Conservation (phyloP, 2,329 filamentous ascomycete species). For the Microascus cirrosus region DNA sequence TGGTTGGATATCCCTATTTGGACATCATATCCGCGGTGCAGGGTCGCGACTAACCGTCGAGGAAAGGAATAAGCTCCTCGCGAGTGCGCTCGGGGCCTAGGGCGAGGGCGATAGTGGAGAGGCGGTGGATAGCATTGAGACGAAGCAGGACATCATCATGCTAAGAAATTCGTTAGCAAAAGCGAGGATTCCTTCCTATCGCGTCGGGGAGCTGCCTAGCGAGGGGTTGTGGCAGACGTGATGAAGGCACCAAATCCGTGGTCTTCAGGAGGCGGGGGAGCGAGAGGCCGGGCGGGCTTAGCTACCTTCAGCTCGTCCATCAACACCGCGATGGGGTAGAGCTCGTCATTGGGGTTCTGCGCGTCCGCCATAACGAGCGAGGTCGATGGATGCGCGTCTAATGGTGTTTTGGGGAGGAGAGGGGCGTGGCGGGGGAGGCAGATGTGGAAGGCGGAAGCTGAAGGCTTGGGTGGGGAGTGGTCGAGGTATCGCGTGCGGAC, state of each 20-base stretch:
- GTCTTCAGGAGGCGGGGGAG: conserved; percentile 11
- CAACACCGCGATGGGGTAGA: conserved; percentile 98
- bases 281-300: conserved; percentile 3
- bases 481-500: conserved; percentile 12
- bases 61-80: conserved; percentile 96
- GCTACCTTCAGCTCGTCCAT: conserved; percentile 98
- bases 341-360: conserved; percentile 88
- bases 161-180: conserved; percentile 32
- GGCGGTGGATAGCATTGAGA: conserved; percentile 94
- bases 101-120: conserved; percentile 95
- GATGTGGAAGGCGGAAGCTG: conserved; percentile 3
- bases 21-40: conserved; percentile 9
- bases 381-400: conserved; percentile 17
- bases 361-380: conserved; percentile 72
- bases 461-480: conserved; percentile 8
- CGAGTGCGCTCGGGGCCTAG: conserved; percentile 92
- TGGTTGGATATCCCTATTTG: not conserved
- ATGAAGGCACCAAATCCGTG: conserved; percentile 1
- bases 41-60: conserved; percentile 68
- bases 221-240: conserved; percentile 8
- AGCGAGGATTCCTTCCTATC: not conserved
- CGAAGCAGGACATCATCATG: conserved; percentile 97
- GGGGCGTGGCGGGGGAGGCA: conserved; percentile 2
- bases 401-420: conserved; percentile 3
- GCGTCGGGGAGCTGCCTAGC: not conserved